phyloP scores from a whole-genome alignment of 139 green algal genomes.

The Chlamydomonas asymmetrica region DNA sequence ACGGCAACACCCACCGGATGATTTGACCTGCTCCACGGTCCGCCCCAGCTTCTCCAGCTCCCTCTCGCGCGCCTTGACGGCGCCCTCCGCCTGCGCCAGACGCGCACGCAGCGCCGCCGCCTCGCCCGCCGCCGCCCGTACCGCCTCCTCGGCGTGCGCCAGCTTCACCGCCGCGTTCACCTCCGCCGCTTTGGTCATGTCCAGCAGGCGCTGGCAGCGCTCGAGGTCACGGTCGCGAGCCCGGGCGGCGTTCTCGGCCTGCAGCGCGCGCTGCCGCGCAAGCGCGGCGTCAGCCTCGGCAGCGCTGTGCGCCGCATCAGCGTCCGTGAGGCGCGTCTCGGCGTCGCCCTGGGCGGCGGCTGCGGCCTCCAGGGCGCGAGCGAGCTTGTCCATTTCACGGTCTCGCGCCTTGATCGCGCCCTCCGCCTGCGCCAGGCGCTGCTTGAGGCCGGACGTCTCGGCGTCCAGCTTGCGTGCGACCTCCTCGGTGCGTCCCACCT shows the following conservation, averaged over 20 bases:
- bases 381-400: constrained; percentile 16
- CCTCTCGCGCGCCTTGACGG: constrained; percentile 4
- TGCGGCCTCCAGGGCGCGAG: constrained; percentile 14
- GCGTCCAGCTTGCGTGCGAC: constrained; percentile 13
- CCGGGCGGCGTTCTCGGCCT: constrained; percentile 24
- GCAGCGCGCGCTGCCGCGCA: neutral
- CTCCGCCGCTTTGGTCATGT: constrained; percentile 22
- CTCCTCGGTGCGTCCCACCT: constrained; percentile 17
- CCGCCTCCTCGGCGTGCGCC: constrained; percentile 2
- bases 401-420: constrained; percentile 3
- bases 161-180: neutral
- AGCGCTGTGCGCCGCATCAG: constrained; percentile 4
- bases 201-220: constrained; percentile 5
- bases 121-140: constrained; percentile 5
- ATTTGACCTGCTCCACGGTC: constrained; percentile 3
- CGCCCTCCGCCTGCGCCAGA: constrained; percentile 12
- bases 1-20: too few species aligned
- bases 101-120: neutral
- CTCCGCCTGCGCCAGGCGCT: constrained; percentile 10
- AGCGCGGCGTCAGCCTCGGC: neutral
- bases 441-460: constrained; percentile 1
- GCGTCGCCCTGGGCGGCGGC: constrained; percentile 5
- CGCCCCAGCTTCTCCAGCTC: constrained; percentile 3
- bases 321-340: constrained; percentile 10
- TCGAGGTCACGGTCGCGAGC: constrained; percentile 36